Base-by-base conservation (phyloP, 1,139 yeast genomes). In the Zygosaccharomyces pseudobailii region DNA sequence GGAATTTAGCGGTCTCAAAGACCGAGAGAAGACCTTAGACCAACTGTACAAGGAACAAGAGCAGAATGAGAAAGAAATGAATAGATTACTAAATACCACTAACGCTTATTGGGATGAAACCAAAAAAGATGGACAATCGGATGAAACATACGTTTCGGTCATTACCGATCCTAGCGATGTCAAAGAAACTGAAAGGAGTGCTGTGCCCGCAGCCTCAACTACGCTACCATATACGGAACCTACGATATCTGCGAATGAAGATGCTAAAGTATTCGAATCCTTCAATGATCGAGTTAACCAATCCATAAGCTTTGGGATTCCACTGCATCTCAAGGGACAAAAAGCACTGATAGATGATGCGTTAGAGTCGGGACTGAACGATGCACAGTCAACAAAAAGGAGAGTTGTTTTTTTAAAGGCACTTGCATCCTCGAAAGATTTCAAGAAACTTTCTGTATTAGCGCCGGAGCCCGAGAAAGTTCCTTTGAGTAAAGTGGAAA, bases 331-430 rank as follows among this genome's bases (percentile, higher is more conserved):
- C 8, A 27, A n/a, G 17, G n/a, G 7, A 6, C 40, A 19, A 42
- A 72, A 84, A 5, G 70, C 88, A 8, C 76, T 81, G 49, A 68
- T 77, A 51, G 90, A 84, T 50, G 79, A 76, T 55, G 78, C 85
- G 75, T 70, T 88, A 28, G 85, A 86, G 0, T 61, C 82, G 66
- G 75, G 82, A 17, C 82, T 75, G 62, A 59, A 53, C 39, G 66
- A 67, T 24, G 52, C 41, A 43, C 64, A 56, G n/a, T 57, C 54
- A 4, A 55, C 55, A 10, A 52, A 57, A 10, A 57, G 65, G 5
- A 67, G 69, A 10, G 42, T 53, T 3, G 61, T 61, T 6, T 69
- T 69, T 45, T 69, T 70, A 19, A 85, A 80, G 49, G 67, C 67
- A 13, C 82, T 76, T 46, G 68, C 75, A 1, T 69, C 73, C 24